Base-by-base conservation (phyloP, 345 rosid species). In the Melastoma malabathricum region DNA sequence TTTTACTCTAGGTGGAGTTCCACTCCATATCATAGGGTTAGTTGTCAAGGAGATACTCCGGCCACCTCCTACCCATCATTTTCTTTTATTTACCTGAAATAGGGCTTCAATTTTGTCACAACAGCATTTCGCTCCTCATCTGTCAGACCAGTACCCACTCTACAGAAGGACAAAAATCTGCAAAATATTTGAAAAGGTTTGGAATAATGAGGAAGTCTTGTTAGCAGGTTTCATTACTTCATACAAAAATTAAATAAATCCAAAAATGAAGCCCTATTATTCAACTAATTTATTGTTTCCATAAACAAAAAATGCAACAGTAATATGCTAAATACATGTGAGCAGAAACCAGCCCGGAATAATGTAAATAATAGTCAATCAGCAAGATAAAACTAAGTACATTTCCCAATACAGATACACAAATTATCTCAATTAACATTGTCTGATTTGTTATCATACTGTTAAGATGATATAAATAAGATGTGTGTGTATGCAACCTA, bases 141-240 rank as follows among this genome's bases (percentile, higher is more conserved):
- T 46, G 96, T 67, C 25, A 90, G 83, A 44, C 98, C 98, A 41
- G 89, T 80, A 64, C 98, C 98, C 58, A 90, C 96, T 77, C 96
- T 80, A 75, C 98, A 86, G 62, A 90, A 84, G 50, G 98, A 86
- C 58, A 84, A 48, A 72, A 84, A 90, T 62, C 98, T 90, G 81
- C 81, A 75, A 59, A 50, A 71, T 46, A 59, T 54, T 19, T 29
- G 31, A 27, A 17, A 50, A 50, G 0, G 1, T 1, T 3, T 50
- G 54, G 20, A 50, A 50, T 20, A 25, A 50, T 29, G 10, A 18
- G 25, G 52, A 49, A 49, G 15, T 6, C 19, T 7, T 15, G 14
- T 23, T 17, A 6, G 25, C 52, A 49, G 52, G 31, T 27, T 27
- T 27, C 31, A 6, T 27, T 27, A 27, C 6, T 27, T 27, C 31